Conservation (phyloP, 129 eudicot genomes). For the Erigeron canadensis region DNA sequence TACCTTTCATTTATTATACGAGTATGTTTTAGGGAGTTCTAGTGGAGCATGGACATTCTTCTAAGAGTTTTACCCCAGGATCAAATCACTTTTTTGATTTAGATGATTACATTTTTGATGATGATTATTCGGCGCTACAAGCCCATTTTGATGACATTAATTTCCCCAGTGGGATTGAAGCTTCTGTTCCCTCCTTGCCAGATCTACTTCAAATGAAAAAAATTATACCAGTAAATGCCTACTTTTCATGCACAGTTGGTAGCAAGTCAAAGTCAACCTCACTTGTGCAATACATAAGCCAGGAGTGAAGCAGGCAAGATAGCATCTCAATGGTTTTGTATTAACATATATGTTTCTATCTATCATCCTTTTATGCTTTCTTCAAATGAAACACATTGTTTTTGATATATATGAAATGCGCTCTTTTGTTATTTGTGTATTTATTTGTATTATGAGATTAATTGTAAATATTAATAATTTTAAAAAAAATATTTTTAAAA, state of each 20-base stretch:
- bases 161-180: conserved; percentile 74
- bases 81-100: conserved; percentile 30
- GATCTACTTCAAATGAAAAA: conserved; percentile 10
- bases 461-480: no score
- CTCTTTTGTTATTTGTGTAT: no score
- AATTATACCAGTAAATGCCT: no score
- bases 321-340: not conserved
- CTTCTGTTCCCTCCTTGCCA: conserved; percentile 59
- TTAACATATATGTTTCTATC: not conserved
- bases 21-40: conserved; percentile 16
- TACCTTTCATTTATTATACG: not conserved
- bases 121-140: conserved; percentile 51
- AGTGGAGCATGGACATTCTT: not conserved
- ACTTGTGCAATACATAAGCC: conserved; percentile 20
- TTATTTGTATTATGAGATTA: no score
- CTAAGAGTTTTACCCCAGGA: conserved; percentile 13
- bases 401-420: no score
- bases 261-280: conserved; percentile 28
- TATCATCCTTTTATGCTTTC: not conserved
- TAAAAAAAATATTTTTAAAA: no score
- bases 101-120: conserved; percentile 44
- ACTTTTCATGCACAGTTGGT: no score
- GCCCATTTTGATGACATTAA: conserved; percentile 73
- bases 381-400: no score
- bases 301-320: conserved; percentile 48